These are phyloP conservation scores for Fusarium chaquense DNA, from an alignment of 2,329 filamentous ascomycete genomes.

Conservation along the genomic window DNA sequence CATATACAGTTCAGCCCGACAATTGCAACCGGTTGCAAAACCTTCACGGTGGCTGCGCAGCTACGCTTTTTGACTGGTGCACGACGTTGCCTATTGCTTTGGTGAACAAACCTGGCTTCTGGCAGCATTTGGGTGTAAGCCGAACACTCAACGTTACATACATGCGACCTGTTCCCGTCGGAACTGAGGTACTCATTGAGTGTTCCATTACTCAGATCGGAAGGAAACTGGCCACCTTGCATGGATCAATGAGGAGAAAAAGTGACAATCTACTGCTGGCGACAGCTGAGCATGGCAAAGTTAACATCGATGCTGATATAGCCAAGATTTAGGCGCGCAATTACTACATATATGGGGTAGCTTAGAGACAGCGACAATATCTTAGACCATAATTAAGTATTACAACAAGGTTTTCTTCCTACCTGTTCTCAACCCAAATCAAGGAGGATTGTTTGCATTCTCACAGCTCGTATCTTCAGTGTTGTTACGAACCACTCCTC, in stretches of 20 bases:
- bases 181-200: constrained; percentile 64
- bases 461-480: neutral
- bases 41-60: constrained; percentile 72
- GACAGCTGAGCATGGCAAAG: constrained; percentile 74
- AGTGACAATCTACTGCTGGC: constrained; percentile 66
- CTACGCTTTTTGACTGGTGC: constrained; percentile 75
- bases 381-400: neutral
- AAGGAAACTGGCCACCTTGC: constrained; percentile 64
- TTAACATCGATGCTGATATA: constrained; percentile 65
- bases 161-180: constrained; percentile 69
- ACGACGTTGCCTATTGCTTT: constrained; percentile 71
- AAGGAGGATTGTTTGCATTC: neutral
- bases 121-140: constrained; percentile 72
- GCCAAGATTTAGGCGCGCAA: constrained; percentile 30
- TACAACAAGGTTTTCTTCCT: neutral
- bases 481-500: neutral
- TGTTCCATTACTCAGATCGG: constrained; percentile 70
- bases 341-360: too few species aligned
- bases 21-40: constrained; percentile 67
- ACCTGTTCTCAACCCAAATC: neutral
- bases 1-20: constrained; percentile 61
- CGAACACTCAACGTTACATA: constrained; percentile 76
- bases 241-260: constrained; percentile 66
- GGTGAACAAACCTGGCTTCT: constrained; percentile 69
- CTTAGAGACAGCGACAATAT: neutral